A percentile compares a stretch with the other conserved stretches of the same genome.
These are phyloP conservation scores for Tulasnella sp. DNA, from an alignment of 768 basidiomycete genomes.

Conservation along the genomic window DNA sequence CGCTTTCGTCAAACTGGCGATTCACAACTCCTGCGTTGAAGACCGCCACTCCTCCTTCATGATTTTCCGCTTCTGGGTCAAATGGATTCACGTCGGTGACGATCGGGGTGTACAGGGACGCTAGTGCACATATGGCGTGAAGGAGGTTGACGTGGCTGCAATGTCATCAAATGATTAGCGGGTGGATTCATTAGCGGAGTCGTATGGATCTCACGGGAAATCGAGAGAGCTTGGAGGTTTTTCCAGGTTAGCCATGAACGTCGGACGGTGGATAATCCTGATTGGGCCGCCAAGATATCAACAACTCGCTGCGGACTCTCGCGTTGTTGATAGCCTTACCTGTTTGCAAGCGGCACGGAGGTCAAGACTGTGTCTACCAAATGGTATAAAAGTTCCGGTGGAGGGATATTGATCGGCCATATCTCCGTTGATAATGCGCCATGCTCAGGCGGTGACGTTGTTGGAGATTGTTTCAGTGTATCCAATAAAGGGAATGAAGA, in stretches of 20 bases:
- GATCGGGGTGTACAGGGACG: slow-evolving; percentile 11
- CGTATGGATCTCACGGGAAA: not conserved
- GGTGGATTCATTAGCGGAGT: not conserved
- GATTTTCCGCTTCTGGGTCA: not conserved
- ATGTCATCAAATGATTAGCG: not conserved
- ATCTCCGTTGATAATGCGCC: slow-evolving; percentile 1
- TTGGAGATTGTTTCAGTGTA: not conserved
- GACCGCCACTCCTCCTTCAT: not conserved
- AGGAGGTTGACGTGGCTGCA: slow-evolving; percentile 1
- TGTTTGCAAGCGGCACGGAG: slow-evolving; percentile 3
- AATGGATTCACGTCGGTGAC: not conserved
- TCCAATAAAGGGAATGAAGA: not conserved
- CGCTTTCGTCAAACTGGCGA: not conserved
- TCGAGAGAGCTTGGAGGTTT: slow-evolving; percentile 4
- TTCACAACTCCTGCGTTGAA: not conserved
- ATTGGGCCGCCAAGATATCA: no score
- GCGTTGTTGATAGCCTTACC: not conserved
- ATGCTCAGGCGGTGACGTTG: not conserved
- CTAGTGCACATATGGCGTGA: slow-evolving; percentile 17
- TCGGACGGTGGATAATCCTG: slow-evolving; percentile 14
- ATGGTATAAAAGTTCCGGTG: slow-evolving; percentile 8
- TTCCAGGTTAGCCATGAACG: slow-evolving; percentile 8
- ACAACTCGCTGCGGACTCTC: no score
- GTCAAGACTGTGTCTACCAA: slow-evolving; percentile 15
- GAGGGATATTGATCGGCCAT: slow-evolving; percentile 8